Evolutionary conservation across 75 land plant genomes (phyloP).

Genomic region (Adiantum capillusveneris): DNA sequence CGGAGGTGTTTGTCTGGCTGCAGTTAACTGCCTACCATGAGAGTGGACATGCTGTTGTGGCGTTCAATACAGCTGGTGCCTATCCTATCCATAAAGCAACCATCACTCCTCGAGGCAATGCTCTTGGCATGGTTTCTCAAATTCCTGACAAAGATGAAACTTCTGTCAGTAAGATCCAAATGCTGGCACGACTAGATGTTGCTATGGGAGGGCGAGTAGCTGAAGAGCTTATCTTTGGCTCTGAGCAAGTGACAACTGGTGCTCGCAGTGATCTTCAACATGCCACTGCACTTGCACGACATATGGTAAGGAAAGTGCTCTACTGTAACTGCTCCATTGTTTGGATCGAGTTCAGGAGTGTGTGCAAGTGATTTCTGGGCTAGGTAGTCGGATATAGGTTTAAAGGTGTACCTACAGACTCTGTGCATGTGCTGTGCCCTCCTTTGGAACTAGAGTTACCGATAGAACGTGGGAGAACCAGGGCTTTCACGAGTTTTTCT

Average conservation of each 20-base stretch:
- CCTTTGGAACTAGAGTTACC: too few species aligned
- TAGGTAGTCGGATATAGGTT: too few species aligned
- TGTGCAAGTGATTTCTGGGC: background rate
- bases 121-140: constrained; percentile 96
- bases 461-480: too few species aligned
- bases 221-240: constrained; percentile 93
- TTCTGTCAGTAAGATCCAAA: constrained; percentile 84
- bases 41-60: constrained; percentile 99
- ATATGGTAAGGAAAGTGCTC: constrained; percentile 75
- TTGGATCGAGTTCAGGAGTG: background rate
- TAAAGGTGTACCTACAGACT: too few species aligned
- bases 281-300: constrained; percentile 96
- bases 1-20: too few species aligned
- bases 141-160: constrained; percentile 95
- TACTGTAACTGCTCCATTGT: too few species aligned
- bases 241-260: constrained; percentile 88
- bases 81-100: constrained; percentile 98
- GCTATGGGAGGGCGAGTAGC: constrained; percentile 99
- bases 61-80: constrained; percentile 88
- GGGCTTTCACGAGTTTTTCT: too few species aligned
- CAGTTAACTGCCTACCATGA: constrained; percentile 99
- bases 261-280: constrained; percentile 86
- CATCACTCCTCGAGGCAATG: constrained; percentile 88
- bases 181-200: constrained; percentile 94
- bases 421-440: too few species aligned